Evolutionary conservation across 1,284 basidiomycete species (phyloP), one percentile per base, ranked within the genome.

Genomic region (Moesziomyces sp.): DNA sequence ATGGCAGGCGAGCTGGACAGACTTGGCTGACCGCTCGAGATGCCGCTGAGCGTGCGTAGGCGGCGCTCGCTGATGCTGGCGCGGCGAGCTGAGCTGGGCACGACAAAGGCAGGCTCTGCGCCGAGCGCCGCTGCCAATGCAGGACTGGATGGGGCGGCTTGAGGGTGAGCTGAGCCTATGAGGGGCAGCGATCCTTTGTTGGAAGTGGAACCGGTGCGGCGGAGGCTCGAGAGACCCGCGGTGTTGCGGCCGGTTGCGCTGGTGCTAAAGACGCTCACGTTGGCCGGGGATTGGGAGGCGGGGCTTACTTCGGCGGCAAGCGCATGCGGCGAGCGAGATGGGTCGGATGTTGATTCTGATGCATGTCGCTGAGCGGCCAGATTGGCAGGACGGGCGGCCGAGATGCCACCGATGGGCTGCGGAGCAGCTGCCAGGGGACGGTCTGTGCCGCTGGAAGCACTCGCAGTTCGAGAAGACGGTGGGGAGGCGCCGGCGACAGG

Each of bases 221-320:
- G 52, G 14, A 80, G 47, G 26, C 74, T 78, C 7, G 78, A 78
- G 3, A 80, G 69, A 5, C 78, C 78, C 1, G 78, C 78, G n/a
- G 76, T 52, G 28, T 75, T 67, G 8, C 70, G 63, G 8, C 68
- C 68, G 5, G 74, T 52, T 13, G 71, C 58, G 42, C 67, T 69
- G 1, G 74, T 64, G 55, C 70, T 73, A 54, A 80, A 80, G 3
- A 78, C 76, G 64, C 76, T 80, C 8, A 60, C 23, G 14, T 51
- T 56, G 24, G 55, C 69, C 5, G 76, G 70, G 8, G 76, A 73
- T 19, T 68, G 65, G 1, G 71, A 69, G 19, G 58, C 21, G 42
- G 38, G 23, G 16, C 35, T 38, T 5, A 52, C 46, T 7, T 64
- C 64, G 0, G 46, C 24, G 13, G 46, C 46, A n/a, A 47, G 24